Evolutionary conservation across 208 protist species (phyloP).

Genomic region (Acanthamoeba royreba): DNA sequence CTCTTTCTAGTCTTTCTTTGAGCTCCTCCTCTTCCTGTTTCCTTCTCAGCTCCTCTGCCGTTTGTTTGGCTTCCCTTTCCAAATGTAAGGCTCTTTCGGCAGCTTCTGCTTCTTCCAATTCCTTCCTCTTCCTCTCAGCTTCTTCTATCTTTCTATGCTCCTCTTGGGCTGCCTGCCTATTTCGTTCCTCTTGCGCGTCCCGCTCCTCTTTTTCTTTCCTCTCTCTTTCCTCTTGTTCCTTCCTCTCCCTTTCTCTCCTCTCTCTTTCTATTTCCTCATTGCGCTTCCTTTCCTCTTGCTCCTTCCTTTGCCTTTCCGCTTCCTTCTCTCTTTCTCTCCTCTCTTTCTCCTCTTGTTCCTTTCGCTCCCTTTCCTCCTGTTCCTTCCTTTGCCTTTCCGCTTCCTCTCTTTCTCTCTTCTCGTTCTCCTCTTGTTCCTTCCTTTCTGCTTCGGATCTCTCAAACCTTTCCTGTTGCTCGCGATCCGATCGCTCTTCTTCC

Average conservation of each 20-base stretch:
- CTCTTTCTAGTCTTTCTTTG: neutral
- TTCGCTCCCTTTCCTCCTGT: neutral
- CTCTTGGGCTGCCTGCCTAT: neutral
- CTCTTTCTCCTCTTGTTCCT: neutral
- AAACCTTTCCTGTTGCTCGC: neutral
- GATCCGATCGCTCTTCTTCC: neutral
- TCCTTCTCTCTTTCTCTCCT: neutral
- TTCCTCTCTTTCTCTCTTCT: neutral
- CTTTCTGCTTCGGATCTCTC: neutral
- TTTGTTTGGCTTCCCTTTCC: neutral
- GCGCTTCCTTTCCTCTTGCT: too few relatives aligned
- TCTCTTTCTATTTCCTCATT: neutral
- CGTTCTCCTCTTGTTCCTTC: neutral
- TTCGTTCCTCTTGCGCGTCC: neutral
- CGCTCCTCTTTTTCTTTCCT: neutral
- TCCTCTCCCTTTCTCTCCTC: too few relatives aligned
- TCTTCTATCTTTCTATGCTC: neutral
- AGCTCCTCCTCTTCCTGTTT: neutral
- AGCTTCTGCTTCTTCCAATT: too few relatives aligned
- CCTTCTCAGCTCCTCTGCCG: neutral
- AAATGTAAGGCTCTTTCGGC: too few relatives aligned
- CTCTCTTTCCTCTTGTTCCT: neutral
- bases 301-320: neutral
- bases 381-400: neutral
- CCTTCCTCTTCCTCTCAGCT: neutral